phyloP scores from a whole-genome alignment of 2,329 filamentous ascomycete genomes.

The Pseudogymnoascus sp. region DNA sequence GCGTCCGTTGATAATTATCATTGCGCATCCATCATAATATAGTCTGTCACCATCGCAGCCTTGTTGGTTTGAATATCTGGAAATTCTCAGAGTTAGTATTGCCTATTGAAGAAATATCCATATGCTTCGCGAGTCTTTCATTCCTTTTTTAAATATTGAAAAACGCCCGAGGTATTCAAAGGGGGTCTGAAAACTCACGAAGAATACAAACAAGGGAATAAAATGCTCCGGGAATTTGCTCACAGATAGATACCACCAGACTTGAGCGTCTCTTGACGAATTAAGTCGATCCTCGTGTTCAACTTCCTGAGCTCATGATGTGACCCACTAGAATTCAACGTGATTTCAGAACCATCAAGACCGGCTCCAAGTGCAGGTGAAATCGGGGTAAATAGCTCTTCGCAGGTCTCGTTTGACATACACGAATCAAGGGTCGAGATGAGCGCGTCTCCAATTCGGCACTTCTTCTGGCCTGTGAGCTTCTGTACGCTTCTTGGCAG shows the following conservation, averaged over 20 bases:
- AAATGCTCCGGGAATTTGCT: neutral
- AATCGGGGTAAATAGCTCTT: conserved; percentile 55
- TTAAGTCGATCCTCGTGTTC: conserved; percentile 53
- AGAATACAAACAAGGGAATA: neutral
- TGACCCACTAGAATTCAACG: conserved; percentile 59
- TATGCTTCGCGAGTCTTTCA: conserved; percentile 31
- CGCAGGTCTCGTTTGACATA: conserved; percentile 57
- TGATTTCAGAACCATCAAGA: conserved; percentile 63
- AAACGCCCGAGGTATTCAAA: neutral
- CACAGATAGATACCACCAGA: conserved; percentile 46
- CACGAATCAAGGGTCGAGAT: conserved; percentile 49
- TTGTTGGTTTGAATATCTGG: conserved; percentile 49
- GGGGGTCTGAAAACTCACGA: neutral
- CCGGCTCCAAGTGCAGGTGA: conserved; percentile 45
- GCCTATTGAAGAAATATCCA: conserved; percentile 25
- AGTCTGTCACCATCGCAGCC: conserved; percentile 49
- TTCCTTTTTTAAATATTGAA: neutral
- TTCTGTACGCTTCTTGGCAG: conserved; percentile 50
- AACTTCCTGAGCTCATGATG: conserved; percentile 64
- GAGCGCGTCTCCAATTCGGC: conserved; percentile 51
- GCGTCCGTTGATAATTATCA: conserved; percentile 53
- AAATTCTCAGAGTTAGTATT: neutral
- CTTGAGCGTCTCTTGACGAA: conserved; percentile 56
- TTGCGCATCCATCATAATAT: conserved; percentile 51
- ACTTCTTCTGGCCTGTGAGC: conserved; percentile 43